These are phyloP conservation scores for Colletotrichum camelliae DNA, from an alignment of 2,329 filamentous ascomycete genomes.

Conservation along the genomic window DNA sequence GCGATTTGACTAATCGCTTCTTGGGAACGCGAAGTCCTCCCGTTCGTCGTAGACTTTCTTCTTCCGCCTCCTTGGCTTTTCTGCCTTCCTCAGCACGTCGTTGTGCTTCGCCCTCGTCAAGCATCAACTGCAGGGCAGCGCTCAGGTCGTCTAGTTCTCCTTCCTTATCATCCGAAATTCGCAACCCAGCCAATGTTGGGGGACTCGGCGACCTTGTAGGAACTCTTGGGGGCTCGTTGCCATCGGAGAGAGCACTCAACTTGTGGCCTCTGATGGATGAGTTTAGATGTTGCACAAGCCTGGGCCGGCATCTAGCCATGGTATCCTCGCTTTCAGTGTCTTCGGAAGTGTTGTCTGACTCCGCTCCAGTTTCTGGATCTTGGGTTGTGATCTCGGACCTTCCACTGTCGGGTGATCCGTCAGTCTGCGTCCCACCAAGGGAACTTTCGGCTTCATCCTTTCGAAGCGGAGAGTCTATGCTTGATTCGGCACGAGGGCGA, in stretches of 20 bases:
- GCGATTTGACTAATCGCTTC: background rate
- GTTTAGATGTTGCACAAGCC: background rate
- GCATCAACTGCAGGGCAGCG: slow-evolving; percentile 8
- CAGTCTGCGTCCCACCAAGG: background rate
- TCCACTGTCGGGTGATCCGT: background rate
- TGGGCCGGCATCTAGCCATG: background rate
- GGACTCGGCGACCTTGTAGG: background rate
- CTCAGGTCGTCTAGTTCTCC: slow-evolving; percentile 20
- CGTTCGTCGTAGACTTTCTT: slow-evolving; percentile 10
- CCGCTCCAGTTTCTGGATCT: background rate
- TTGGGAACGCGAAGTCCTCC: slow-evolving; percentile 19
- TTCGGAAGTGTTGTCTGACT: background rate
- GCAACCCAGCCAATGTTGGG: background rate
- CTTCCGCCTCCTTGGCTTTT: background rate
- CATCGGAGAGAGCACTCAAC: background rate
- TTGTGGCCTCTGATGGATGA: background rate
- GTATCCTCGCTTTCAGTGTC: background rate
- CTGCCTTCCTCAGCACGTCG: slow-evolving; percentile 13
- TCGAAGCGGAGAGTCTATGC: background rate
- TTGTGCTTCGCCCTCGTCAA: slow-evolving; percentile 13
- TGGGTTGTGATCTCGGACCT: background rate
- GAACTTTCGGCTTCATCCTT: background rate
- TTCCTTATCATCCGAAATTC: slow-evolving; percentile 22
- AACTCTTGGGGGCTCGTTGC: background rate
- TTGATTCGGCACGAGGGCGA: background rate